Evolutionary conservation across 2,329 filamentous ascomycete species (phyloP).

Genomic region (Fusarium secorum): DNA sequence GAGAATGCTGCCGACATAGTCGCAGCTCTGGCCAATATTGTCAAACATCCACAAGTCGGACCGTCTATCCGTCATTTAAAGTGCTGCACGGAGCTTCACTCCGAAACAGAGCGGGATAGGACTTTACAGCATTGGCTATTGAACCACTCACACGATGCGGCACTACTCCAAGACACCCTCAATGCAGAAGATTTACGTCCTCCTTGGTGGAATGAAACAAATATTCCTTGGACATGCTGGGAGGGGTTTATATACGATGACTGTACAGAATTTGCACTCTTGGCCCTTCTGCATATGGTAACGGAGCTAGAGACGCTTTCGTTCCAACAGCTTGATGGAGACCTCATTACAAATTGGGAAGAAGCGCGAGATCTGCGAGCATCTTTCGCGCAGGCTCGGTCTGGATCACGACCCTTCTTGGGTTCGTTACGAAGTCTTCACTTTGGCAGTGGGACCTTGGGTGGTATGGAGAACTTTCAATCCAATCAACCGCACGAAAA

Average conservation of each 20-base stretch:
- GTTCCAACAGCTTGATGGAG: neutral
- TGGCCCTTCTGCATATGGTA: slow-evolving; percentile 1
- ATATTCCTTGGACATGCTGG: neutral
- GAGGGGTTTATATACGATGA: neutral
- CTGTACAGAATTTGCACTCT: neutral
- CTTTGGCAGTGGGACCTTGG: neutral
- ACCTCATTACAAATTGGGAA: neutral
- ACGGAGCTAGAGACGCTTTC: slow-evolving; percentile 3
- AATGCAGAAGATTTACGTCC: neutral
- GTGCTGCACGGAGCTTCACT: neutral
- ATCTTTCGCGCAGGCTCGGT: neutral
- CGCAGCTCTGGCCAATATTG: neutral
- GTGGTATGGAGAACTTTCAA: neutral
- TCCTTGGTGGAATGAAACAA: slow-evolving; percentile 2
- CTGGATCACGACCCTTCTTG: neutral
- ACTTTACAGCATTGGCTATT: neutral
- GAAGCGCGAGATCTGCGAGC: neutral
- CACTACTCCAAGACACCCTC: neutral
- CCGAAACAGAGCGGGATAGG: neutral
- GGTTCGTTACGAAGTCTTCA: neutral
- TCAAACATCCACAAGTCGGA: slow-evolving; percentile 7
- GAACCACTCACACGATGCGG: neutral
- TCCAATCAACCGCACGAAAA: neutral
- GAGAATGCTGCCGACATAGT: neutral
- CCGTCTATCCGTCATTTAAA: slow-evolving; percentile 14